These are phyloP conservation scores for Erodium moschatum DNA, from an alignment of 441 rosid genomes.

Conservation along the genomic window DNA sequence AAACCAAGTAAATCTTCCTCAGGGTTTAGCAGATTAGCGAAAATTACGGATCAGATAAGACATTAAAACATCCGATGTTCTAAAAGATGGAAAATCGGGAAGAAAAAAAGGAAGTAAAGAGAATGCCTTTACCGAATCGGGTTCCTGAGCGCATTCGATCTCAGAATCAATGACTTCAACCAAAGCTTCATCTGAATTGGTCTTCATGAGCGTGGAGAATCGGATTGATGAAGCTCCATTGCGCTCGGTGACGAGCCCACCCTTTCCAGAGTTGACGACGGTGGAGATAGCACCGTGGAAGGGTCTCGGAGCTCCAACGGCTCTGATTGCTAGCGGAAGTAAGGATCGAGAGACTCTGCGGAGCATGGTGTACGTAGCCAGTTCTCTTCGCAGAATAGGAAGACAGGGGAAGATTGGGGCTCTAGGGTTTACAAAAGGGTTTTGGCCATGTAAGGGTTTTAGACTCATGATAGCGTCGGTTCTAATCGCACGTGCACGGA, in stretches of 20 bases:
- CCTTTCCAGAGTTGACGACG: constrained; percentile 2
- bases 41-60: no score
- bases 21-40: no score
- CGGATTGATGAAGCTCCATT: constrained; percentile 6
- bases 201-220: constrained; percentile 28
- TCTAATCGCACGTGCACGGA: no score
- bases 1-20: no score
- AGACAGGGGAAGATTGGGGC: background rate
- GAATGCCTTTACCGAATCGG: constrained; percentile 7
- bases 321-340: constrained; percentile 35
- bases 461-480: no score
- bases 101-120: background rate
- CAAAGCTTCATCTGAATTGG: constrained; percentile 35
- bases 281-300: constrained; percentile 28
- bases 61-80: no score
- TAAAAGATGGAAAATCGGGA: background rate
- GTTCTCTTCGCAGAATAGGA: constrained; percentile 10
- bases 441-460: no score
- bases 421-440: background rate
- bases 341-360: constrained; percentile 44
- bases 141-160: constrained; percentile 47
- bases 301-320: constrained; percentile 30
- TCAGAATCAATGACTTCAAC: constrained; percentile 40
- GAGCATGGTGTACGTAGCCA: constrained; percentile 36
- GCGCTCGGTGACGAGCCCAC: no score